A percentile compares a stretch with the other conserved stretches of the same genome.
phyloP scores from a whole-genome alignment of 2,329 filamentous ascomycete species.

The Verticillium nonalfalfae region DNA sequence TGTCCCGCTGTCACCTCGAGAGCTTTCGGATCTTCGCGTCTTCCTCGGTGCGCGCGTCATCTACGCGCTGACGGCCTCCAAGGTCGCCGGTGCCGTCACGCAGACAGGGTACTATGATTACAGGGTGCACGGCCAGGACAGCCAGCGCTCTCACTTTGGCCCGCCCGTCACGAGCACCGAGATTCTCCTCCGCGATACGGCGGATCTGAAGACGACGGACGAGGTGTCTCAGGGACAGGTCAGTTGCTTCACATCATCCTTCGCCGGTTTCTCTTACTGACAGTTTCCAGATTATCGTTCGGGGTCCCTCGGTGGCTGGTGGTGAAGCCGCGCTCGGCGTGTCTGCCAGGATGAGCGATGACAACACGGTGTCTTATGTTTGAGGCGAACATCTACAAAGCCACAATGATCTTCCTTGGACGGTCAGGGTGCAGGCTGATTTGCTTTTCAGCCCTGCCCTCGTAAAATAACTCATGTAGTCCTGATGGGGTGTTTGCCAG shows the following conservation, averaged over 20 bases:
- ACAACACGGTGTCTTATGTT: conserved; percentile 63
- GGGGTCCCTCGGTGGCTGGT: conserved; percentile 68
- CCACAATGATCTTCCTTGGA: background rate
- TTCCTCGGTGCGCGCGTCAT: conserved; percentile 74
- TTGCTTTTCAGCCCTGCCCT: background rate
- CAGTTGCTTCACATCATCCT: conserved; percentile 21
- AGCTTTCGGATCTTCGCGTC: conserved; percentile 74
- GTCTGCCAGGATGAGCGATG: conserved; percentile 58
- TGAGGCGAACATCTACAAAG: conserved; percentile 14
- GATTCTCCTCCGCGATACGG: conserved; percentile 62
- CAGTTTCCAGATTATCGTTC: conserved; percentile 54
- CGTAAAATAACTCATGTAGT: too few relatives aligned
- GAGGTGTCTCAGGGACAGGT: conserved; percentile 58
- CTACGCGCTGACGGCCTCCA: conserved; percentile 75
- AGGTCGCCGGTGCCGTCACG: conserved; percentile 82
- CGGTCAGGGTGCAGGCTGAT: background rate
- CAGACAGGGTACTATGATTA: conserved; percentile 91
- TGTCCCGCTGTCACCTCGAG: conserved; percentile 59
- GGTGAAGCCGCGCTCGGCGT: conserved; percentile 58
- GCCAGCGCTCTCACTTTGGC: conserved; percentile 64
- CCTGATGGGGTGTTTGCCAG: background rate
- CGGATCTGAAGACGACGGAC: conserved; percentile 56
- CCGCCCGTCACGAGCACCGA: conserved; percentile 75
- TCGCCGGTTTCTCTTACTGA: conserved; percentile 5
- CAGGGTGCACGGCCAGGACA: conserved; percentile 40